phyloP scores from a whole-genome alignment of 2,329 filamentous ascomycete species.

The Ilyonectria destructans region DNA sequence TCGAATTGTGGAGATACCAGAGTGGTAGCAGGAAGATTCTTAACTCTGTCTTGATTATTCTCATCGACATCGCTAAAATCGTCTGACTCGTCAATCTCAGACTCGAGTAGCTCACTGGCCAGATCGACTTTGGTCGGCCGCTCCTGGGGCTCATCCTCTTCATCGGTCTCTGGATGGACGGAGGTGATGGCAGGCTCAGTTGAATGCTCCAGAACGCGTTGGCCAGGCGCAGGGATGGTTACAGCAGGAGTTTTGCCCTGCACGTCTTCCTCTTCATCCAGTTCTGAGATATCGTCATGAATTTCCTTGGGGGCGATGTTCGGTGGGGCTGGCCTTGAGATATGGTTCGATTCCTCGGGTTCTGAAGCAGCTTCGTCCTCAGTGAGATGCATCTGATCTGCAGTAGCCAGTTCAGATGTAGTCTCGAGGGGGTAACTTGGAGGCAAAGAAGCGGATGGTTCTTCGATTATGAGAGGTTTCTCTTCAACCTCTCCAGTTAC shows the following conservation, averaged over 20 bases:
- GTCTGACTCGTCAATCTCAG: constrained; percentile 1
- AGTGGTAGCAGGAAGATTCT: not conserved
- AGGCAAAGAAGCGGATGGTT: not conserved
- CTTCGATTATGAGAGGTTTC: not conserved
- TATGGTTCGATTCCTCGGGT: not conserved
- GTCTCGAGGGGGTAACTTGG: not conserved
- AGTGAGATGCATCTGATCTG: not conserved
- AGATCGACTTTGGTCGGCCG: not conserved
- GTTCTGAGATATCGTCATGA: not conserved
- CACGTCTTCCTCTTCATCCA: not conserved
- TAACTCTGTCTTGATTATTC: not conserved
- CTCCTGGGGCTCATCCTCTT: not conserved
- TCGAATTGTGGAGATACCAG: not conserved
- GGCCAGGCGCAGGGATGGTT: not conserved
- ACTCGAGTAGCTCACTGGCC: not conserved
- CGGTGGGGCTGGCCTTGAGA: not conserved
- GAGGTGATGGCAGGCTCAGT: not conserved
- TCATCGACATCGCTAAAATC: constrained; percentile 10
- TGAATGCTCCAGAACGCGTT: not conserved
- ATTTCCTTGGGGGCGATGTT: not conserved
- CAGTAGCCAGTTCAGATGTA: not conserved
- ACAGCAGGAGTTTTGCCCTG: not conserved
- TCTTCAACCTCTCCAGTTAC: not conserved
- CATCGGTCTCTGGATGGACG: constrained; percentile 9
- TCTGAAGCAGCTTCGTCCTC: constrained; percentile 3